Conservation (phyloP, 306 rosid genomes). For the Styphnolobium japonicum region DNA sequence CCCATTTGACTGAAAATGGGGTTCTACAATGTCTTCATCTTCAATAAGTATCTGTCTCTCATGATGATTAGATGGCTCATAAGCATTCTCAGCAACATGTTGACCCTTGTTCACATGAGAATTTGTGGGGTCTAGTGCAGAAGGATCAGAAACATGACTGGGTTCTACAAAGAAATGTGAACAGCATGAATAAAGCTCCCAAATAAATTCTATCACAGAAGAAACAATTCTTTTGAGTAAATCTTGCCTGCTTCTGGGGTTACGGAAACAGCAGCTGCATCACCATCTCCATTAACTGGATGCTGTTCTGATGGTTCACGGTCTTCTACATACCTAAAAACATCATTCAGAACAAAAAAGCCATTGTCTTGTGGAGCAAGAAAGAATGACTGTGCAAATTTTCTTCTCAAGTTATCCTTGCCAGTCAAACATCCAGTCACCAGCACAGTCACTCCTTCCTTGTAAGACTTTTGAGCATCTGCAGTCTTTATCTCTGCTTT, state of each 20-base stretch:
- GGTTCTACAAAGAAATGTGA: conserved; percentile 40
- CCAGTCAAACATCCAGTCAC: conserved; percentile 80
- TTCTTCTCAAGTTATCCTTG: conserved; percentile 68
- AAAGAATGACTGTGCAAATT: conserved; percentile 69
- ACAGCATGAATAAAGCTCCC: conserved; percentile 12
- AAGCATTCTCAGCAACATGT: conserved; percentile 37
- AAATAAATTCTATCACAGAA: not conserved
- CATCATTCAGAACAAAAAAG: conserved; percentile 73
- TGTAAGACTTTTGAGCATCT: conserved; percentile 66
- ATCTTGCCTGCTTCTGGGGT: conserved; percentile 55
- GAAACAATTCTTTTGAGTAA: not conserved
- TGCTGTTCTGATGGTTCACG: conserved; percentile 37
- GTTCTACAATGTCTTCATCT: conserved; percentile 37
- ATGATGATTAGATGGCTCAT: conserved; percentile 40
- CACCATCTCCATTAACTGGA: conserved; percentile 42
- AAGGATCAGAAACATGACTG: conserved; percentile 43
- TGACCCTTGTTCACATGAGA: conserved; percentile 33
- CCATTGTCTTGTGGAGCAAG: conserved; percentile 87
- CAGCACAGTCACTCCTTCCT: conserved; percentile 68
- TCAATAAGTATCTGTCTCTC: conserved; percentile 39
- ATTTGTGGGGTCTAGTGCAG: conserved; percentile 43
- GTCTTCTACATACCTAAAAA: conserved; percentile 69
- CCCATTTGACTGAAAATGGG: conserved; percentile 48
- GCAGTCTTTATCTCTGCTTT: conserved; percentile 78
- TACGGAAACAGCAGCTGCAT: conserved; percentile 25